Evolutionary conservation across 352 stramenopile species (phyloP), one percentile per base, ranked within the genome.

Genomic region (Lagenidium sp.): DNA sequence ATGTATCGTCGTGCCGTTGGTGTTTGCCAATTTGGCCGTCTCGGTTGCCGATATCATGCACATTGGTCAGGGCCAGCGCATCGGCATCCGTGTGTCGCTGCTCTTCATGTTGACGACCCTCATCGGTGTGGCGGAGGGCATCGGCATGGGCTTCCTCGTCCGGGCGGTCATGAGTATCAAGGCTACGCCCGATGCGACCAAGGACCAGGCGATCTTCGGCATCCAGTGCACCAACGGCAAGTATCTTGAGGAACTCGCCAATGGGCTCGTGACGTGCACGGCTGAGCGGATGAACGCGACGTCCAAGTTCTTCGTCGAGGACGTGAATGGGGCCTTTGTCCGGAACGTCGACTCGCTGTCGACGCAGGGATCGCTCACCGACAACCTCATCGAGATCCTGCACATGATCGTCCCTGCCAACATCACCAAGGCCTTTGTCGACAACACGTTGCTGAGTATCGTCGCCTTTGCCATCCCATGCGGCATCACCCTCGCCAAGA

Each of bases 11-110:
- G 57, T 89, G 44, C 76, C 76, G 18, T 70, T 89, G 41, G 73
- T 89, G 42, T 85, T 92, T 41, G 67, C 87, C 19, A 87, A 88
- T 54, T 41, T 92, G 30, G 75, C 69, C 15, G 70, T 86, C 11
- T 67, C 67, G 4, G 68, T 85, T 2, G 69, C 76, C 3, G 74
- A 92, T 43, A 65, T 89, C 23, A 63, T 69, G 30, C 56, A 75
- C 45, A 60, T 81, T 35, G 57, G 67, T 8, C 48, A 82, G 35
- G 68, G 62, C 26, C 50, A 58, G 39, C 51, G 61, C 5, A 62
- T 86, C 11, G 55, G 65, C 31, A 22, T 70, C 13, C 65, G 75
- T 16, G 58, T 87, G 19, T 29, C 57, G 23, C 19, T 70, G 10
- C 47, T 76, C 20, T 66, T 85, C 26, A 21, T 68, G n/a, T 7